A percentile compares a stretch with the other conserved stretches of the same genome.
Conservation (phyloP, 352 stramenopile species). For the Lagenidium sp. region DNA sequence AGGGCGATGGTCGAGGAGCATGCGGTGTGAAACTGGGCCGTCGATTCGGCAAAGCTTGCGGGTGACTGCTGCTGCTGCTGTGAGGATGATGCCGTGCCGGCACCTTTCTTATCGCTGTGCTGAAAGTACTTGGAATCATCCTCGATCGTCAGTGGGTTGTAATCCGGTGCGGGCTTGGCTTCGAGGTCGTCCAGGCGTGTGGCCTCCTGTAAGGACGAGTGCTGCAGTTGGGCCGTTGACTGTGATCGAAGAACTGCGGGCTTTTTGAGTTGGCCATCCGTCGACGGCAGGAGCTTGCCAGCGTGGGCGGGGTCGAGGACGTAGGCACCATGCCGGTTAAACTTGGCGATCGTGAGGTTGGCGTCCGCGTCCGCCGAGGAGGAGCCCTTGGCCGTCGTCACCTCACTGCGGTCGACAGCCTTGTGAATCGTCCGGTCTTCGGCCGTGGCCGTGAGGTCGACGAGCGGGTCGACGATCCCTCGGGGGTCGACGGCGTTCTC, state of each 20-base stretch:
- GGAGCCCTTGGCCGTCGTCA: slow-evolving; percentile 19
- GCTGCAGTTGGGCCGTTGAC: too few relatives aligned
- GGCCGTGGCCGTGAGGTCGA: slow-evolving; percentile 67
- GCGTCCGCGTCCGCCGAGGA: slow-evolving; percentile 23
- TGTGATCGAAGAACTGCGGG: too few relatives aligned
- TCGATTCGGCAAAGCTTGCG: slow-evolving; percentile 17
- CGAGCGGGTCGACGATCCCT: slow-evolving; percentile 61
- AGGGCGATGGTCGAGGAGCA: slow-evolving; percentile 32
- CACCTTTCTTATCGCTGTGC: slow-evolving; percentile 23
- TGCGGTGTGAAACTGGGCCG: slow-evolving; percentile 31
- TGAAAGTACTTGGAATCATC: slow-evolving; percentile 82
- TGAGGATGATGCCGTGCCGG: slow-evolving; percentile 3
- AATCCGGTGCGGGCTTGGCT: slow-evolving; percentile 32
- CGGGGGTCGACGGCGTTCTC: slow-evolving; percentile 39
- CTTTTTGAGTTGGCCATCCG: slow-evolving; percentile 24
- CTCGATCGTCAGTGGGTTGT: slow-evolving; percentile 73
- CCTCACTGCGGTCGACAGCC: slow-evolving; percentile 16
- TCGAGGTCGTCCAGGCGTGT: slow-evolving; percentile 67
- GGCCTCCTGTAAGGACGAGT: slow-evolving; percentile 51
- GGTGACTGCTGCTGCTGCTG: slow-evolving; percentile 1
- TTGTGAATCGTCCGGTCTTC: slow-evolving; percentile 45
- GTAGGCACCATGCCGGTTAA: slow-evolving; percentile 78
- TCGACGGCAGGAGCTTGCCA: slow-evolving; percentile 28
- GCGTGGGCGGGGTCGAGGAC: slow-evolving; percentile 67
- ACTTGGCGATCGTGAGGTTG: slow-evolving; percentile 79